Evolutionary conservation across 352 stramenopile genomes (phyloP).

Genomic region (Thalassiosira ordinaria): DNA sequence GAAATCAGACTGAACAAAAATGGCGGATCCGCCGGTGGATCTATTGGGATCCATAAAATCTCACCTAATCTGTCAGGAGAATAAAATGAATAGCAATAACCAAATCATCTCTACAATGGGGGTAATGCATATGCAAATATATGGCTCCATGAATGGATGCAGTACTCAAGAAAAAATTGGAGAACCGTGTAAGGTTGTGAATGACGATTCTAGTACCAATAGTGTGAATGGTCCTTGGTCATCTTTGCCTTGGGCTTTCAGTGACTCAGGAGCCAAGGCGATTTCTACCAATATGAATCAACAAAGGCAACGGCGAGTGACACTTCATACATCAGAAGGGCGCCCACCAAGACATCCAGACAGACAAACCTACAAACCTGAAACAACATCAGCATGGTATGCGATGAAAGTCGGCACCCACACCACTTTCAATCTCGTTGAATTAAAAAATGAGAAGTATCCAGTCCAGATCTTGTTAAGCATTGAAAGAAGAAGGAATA

Average conservation of each 20-base stretch:
- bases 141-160: background rate
- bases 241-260: too few relatives aligned
- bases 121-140: background rate
- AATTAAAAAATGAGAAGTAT: background rate
- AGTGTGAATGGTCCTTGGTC: too few relatives aligned
- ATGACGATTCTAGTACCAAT: too few relatives aligned
- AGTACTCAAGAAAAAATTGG: background rate
- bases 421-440: background rate
- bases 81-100: too few relatives aligned
- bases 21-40: too few relatives aligned
- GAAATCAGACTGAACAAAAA: too few relatives aligned
- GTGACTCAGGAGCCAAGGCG: too few relatives aligned
- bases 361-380: background rate
- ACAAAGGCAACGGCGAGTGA: background rate
- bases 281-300: too few relatives aligned
- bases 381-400: background rate
- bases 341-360: background rate
- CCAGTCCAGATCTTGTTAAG: background rate
- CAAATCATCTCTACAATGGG: too few relatives aligned
- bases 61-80: too few relatives aligned
- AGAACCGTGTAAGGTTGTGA: too few relatives aligned
- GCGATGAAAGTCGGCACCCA: background rate
- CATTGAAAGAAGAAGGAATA: background rate
- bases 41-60: too few relatives aligned
- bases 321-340: background rate